Evolutionary conservation across 768 basidiomycete species (phyloP), one percentile per base, ranked within the genome.

Genomic region (Mycena capillaripes): DNA sequence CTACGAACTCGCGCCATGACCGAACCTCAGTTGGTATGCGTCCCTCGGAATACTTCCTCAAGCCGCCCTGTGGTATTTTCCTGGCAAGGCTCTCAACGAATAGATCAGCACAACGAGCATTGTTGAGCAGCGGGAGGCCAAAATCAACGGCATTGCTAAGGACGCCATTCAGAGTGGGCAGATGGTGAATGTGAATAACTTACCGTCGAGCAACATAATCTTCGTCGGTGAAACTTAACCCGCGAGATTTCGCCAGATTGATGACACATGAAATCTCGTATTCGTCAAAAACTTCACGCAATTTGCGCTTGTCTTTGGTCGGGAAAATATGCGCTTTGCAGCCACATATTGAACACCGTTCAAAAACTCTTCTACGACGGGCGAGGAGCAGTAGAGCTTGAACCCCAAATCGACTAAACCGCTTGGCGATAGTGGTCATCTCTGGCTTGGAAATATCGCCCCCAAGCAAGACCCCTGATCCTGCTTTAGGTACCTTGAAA

Each of bases 251-350:
- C 14, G 97, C 93, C 61, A 99, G 88, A 84, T 99, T 98, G 83
- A 99, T 91, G 50, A 99, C 98, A 56, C 91, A 93, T 78, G 96
- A 93, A 76, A 99, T 97, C 75, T 98, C 95, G 81, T 93, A 93
- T 82, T 97, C 94, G 81, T 96, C 95, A 73, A 95, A 97, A 16
- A 97, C 97, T 80, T 96, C 93, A 40, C 95, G 93, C 19, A 99
- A 87, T 82, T 95, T 96, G 57, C 98, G 89, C 88, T 99, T 99
- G 84, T 99, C 98, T 73, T 95, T 92, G 59, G 93, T 94, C 6
- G 98, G 98, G 92, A 99, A 97, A 96, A 91, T 78, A 99, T 98
- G 70, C 93, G 92, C 86, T 96, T 94, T 65, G 91, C 95, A 16
- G 84, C 82, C 25, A 98, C 89, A 78, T 96, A 92, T 9, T 92